A percentile compares a stretch with the other conserved stretches of the same genome.
Conservation (phyloP, 495 filamentous ascomycete species). For the Neurospora pannonica region DNA sequence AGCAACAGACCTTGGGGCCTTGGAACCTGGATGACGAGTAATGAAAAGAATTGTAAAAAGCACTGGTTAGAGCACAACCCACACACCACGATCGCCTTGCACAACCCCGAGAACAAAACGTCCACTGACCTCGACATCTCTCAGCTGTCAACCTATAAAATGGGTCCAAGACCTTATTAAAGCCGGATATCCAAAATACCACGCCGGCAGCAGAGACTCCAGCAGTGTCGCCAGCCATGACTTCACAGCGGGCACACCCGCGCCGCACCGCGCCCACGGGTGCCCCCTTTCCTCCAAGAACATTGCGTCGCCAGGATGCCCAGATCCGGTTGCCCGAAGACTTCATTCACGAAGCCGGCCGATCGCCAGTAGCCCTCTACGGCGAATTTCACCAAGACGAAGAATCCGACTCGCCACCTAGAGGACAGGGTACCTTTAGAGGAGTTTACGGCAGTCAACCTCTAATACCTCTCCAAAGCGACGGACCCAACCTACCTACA, state of each 20-base stretch:
- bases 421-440: neutral
- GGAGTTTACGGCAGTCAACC: neutral
- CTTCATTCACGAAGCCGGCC: neutral
- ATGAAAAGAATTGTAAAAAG: neutral
- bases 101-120: neutral
- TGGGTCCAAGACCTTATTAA: neutral
- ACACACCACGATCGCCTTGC: neutral
- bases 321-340: neutral
- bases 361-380: neutral
- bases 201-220: neutral
- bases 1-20: neutral
- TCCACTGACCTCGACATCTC: neutral
- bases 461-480: too few relatives aligned
- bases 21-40: neutral
- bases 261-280: neutral
- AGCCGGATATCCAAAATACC: neutral
- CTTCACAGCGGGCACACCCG: neutral
- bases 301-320: neutral
- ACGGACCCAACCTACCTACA: too few relatives aligned
- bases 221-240: neutral
- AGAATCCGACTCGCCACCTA: neutral
- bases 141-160: neutral
- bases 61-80: neutral
- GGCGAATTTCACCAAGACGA: neutral
- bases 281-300: neutral